Conservation (phyloP, 257 asterid species). For the Solanum gandarillasii region DNA sequence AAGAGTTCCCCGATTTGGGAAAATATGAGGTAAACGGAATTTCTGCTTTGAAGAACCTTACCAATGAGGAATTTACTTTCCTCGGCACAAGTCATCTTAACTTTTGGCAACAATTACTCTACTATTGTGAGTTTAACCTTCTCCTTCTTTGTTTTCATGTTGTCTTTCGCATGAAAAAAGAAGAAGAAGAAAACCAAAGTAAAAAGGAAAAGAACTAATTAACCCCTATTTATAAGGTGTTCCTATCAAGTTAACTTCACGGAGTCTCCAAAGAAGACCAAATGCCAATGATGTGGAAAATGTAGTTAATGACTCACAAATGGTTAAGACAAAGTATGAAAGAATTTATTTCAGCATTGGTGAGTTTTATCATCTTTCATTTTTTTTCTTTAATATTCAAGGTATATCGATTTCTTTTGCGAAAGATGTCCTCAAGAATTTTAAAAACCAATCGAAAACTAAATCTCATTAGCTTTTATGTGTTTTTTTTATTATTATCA, state of each 20-base stretch:
- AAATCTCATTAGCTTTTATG: too few species aligned
- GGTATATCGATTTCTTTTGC: not conserved
- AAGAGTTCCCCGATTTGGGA: conserved; percentile 16
- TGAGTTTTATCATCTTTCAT: not conserved
- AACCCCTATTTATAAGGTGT: not conserved
- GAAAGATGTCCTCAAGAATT: not conserved
- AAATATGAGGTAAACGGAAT: conserved; percentile 5
- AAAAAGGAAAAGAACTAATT: not conserved
- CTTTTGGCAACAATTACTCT: conserved; percentile 14
- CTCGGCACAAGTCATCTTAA: conserved; percentile 18
- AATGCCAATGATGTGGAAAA: not conserved
- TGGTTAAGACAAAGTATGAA: not conserved
- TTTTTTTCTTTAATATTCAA: not conserved
- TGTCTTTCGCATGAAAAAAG: not conserved
- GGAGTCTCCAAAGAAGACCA: not conserved
- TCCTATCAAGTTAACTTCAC: not conserved
- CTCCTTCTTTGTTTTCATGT: not conserved
- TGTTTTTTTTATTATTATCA: not conserved
- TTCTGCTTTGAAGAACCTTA: conserved; percentile 23
- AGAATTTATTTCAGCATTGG: not conserved
- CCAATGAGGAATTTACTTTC: conserved; percentile 24
- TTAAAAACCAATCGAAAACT: not conserved
- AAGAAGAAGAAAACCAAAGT: too few species aligned
- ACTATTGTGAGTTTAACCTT: conserved; percentile 19
- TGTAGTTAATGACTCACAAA: not conserved